These are phyloP conservation scores for Dentipellis fragilis DNA, from an alignment of 768 basidiomycete genomes.

Conservation along the genomic window DNA sequence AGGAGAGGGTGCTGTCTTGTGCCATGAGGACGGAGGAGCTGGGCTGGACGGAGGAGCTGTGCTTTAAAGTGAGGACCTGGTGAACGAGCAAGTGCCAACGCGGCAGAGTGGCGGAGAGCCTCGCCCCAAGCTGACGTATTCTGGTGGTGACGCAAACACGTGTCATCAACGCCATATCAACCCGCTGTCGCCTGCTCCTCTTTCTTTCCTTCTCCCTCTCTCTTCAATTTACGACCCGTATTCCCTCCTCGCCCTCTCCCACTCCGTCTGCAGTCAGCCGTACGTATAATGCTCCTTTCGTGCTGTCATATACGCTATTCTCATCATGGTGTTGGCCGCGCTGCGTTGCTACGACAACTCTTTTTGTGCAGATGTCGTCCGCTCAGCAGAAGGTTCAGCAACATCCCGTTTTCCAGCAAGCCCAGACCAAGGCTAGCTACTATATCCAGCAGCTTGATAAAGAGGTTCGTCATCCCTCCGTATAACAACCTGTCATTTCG, in stretches of 20 bases:
- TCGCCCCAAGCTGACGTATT: constrained; percentile 30
- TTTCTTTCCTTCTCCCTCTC: constrained; percentile 1
- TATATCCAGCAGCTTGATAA: constrained; percentile 91
- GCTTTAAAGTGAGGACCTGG: not conserved
- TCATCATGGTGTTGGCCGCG: not conserved
- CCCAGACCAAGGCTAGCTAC: constrained; percentile 70
- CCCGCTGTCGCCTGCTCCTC: constrained; percentile 14
- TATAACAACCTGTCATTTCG: not conserved
- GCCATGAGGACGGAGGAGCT: constrained; percentile 33
- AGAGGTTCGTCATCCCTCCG: constrained; percentile 53
- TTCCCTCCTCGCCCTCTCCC: not conserved
- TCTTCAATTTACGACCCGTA: constrained; percentile 7
- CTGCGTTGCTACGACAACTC: not conserved
- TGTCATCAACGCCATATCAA: constrained; percentile 44
- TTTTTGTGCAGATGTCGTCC: constrained; percentile 45
- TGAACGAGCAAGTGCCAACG: not conserved
- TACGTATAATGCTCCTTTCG: constrained; percentile 4
- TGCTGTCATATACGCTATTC: not conserved
- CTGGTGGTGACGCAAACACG: constrained; percentile 39
- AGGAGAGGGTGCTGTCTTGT: constrained; percentile 20
- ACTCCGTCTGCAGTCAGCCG: constrained; percentile 1
- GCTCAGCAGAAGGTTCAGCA: constrained; percentile 76
- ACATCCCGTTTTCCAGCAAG: constrained; percentile 81
- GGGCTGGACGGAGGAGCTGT: constrained; percentile 2
- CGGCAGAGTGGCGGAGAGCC: constrained; percentile 4